Conservation (phyloP, 1,284 basidiomycete species). For the Tilletia indica region DNA sequence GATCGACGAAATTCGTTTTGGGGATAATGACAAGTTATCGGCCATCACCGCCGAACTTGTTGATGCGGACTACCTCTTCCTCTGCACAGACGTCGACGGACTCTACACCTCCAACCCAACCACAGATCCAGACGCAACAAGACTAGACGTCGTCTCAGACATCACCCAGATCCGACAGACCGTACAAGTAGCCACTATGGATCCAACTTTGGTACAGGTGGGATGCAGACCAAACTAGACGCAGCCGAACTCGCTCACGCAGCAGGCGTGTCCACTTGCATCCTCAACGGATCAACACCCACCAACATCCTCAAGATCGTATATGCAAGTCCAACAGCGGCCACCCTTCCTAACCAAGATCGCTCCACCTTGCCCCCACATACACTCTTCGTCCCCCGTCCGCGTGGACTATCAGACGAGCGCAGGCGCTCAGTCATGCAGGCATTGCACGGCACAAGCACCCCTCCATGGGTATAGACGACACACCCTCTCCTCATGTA, state of each 20-base stretch:
- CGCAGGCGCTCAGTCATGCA: conserved; percentile 94
- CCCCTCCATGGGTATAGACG: conserved; percentile 9
- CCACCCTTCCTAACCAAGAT: neutral
- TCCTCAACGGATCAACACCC: conserved; percentile 65
- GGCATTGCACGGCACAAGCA: conserved; percentile 65
- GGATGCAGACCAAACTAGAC: conserved; percentile 99
- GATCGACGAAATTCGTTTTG: conserved; percentile 87
- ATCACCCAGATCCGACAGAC: conserved; percentile 75
- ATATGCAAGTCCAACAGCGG: conserved; percentile 33
- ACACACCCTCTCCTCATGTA: neutral
- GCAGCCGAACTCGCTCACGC: conserved; percentile 95
- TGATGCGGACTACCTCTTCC: conserved; percentile 93
- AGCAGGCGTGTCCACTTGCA: conserved; percentile 90
- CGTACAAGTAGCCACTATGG: conserved; percentile 88
- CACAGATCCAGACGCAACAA: conserved; percentile 76
- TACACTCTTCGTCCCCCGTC: conserved; percentile 79
- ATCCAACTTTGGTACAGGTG: conserved; percentile 89
- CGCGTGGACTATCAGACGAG: conserved; percentile 71
- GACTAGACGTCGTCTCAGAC: conserved; percentile 78
- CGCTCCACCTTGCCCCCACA: conserved; percentile 65
- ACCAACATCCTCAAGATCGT: conserved; percentile 78
- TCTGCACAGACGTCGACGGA: conserved; percentile 94
- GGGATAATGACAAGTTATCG: conserved; percentile 96
- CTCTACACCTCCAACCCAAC: conserved; percentile 93
- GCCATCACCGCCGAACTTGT: conserved; percentile 96